Conservation (phyloP, 371 early-diverging fungal genomes). For the Umbelopsis sp. region DNA sequence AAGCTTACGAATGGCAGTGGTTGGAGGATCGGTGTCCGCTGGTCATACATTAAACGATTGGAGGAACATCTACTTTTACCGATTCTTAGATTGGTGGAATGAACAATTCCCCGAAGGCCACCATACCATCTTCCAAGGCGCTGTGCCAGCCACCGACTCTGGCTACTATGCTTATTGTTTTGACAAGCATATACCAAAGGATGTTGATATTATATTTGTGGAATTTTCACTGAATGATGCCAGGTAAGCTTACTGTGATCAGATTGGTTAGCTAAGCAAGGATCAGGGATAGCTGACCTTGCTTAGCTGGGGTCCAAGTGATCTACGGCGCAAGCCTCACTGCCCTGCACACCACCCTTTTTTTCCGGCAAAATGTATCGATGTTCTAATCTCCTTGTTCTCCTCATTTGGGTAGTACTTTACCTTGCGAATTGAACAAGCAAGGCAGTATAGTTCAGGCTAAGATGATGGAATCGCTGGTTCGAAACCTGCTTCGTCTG, state of each 20-base stretch:
- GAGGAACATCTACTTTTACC: constrained; percentile 16
- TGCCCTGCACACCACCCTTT: neutral
- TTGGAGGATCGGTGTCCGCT: constrained; percentile 21
- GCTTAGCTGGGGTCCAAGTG: no score
- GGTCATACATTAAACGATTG: constrained; percentile 18
- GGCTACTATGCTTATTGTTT: constrained; percentile 21
- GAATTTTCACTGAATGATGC: constrained; percentile 22
- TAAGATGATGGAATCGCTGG: constrained; percentile 23
- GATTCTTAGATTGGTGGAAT: constrained; percentile 20
- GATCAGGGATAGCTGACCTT: no score
- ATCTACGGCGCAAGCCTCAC: no score
- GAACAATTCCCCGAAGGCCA: constrained; percentile 16
- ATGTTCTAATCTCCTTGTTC: neutral
- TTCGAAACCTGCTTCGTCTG: constrained; percentile 20
- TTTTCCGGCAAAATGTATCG: neutral
- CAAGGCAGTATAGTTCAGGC: constrained; percentile 9
- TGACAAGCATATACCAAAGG: constrained; percentile 19
- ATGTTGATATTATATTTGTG: constrained; percentile 20
- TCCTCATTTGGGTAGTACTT: constrained; percentile 1
- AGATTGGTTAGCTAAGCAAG: neutral
- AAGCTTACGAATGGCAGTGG: constrained; percentile 11
- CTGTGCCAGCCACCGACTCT: constrained; percentile 20
- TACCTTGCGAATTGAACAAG: constrained; percentile 14
- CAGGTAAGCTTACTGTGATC: constrained; percentile 1
- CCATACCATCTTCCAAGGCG: constrained; percentile 18